Percentiles rank a stretch among this genome's conserved stretches.
Conservation (phyloP, 306 rosid species). For the Cucumis cinereus region DNA sequence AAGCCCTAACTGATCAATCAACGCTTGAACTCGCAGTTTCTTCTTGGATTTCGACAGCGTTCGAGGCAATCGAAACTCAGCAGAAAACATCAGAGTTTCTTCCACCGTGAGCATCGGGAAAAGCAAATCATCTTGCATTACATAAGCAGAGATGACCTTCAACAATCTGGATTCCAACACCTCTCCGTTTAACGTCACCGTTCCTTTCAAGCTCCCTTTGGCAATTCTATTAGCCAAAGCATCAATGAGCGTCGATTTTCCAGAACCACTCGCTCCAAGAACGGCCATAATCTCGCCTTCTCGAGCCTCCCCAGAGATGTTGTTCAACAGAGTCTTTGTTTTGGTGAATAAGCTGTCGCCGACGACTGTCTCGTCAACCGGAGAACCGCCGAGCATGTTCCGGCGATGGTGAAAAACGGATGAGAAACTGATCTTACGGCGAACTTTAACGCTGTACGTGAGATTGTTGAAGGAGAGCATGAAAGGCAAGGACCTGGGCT, state of each 20-base stretch:
- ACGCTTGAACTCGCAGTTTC: slow-evolving; percentile 54
- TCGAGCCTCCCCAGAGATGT: slow-evolving; percentile 78
- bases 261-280: slow-evolving; percentile 91
- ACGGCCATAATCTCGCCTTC: slow-evolving; percentile 91
- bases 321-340: slow-evolving; percentile 58
- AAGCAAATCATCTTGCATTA: slow-evolving; percentile 91
- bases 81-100: slow-evolving; percentile 84
- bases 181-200: slow-evolving; percentile 66
- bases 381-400: slow-evolving; percentile 10
- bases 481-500: slow-evolving; percentile 50
- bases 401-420: background rate
- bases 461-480: slow-evolving; percentile 60
- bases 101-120: slow-evolving; percentile 96
- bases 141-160: slow-evolving; percentile 86
- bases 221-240: slow-evolving; percentile 83
- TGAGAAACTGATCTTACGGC: slow-evolving; percentile 33
- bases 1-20: slow-evolving; percentile 85
- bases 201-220: slow-evolving; percentile 75
- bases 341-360: slow-evolving; percentile 32
- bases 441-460: slow-evolving; percentile 59
- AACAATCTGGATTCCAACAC: slow-evolving; percentile 50
- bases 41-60: slow-evolving; percentile 70
- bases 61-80: slow-evolving; percentile 75
- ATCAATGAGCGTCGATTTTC: slow-evolving; percentile 83
- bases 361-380: slow-evolving; percentile 11